Evolutionary conservation across 305 asterid genomes (phyloP).

Genomic region (Rubia peregrina): DNA sequence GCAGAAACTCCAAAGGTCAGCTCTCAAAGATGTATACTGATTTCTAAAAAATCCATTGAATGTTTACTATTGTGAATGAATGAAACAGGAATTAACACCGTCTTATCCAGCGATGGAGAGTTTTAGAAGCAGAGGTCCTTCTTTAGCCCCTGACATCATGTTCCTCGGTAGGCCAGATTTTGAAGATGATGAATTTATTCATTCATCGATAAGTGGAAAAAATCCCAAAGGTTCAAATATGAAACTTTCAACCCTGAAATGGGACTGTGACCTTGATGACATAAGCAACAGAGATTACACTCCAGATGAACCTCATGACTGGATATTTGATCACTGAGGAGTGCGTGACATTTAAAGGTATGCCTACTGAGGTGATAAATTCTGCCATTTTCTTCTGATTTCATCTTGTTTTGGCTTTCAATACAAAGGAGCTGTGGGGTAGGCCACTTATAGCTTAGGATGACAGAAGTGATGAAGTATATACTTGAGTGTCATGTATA

Average conservation of each 20-base stretch:
- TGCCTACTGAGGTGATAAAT: neutral
- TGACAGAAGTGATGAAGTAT: neutral
- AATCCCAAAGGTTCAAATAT: constrained; percentile 43
- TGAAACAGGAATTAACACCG: constrained; percentile 16
- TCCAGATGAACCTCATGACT: constrained; percentile 55
- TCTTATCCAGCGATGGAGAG: constrained; percentile 24
- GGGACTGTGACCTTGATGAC: constrained; percentile 76
- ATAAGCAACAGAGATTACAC: constrained; percentile 34
- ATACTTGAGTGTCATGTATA: too few relatives aligned
- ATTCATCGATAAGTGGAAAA: constrained; percentile 19
- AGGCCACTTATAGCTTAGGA: neutral
- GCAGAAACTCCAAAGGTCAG: constrained; percentile 33
- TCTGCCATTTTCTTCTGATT: neutral
- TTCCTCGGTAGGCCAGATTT: constrained; percentile 17
- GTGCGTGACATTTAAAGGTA: neutral
- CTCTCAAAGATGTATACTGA: constrained; percentile 25
- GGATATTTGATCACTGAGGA: constrained; percentile 64
- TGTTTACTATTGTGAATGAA: neutral
- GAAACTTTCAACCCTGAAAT: constrained; percentile 47
- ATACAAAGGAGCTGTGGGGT: neutral
- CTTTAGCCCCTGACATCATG: constrained; percentile 30
- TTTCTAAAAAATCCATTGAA: constrained; percentile 19
- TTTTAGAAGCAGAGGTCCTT: constrained; percentile 27
- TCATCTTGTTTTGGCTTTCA: neutral
- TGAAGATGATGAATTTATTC: constrained; percentile 20